Conservation (phyloP, 225 moss, liverwort and hornwort species). For the Marchantia polymorpha region DNA sequence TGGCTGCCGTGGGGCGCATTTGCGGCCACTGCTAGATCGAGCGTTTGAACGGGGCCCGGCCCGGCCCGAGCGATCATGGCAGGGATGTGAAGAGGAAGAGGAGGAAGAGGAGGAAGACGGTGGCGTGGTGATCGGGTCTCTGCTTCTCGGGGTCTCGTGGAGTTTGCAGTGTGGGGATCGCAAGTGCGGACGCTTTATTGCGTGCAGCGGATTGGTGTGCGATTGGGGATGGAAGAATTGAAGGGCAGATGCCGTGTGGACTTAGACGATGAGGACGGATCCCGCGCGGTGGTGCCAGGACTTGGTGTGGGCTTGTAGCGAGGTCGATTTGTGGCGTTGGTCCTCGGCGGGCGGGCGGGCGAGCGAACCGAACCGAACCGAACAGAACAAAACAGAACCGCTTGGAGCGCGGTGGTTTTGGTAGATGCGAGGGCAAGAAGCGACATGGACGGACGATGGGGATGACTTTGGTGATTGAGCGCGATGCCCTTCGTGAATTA, state of each 20-base stretch:
- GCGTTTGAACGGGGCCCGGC: conserved; percentile 10
- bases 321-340: neutral
- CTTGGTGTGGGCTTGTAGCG: neutral
- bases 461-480: neutral
- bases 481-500: neutral
- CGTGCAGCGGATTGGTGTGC: neutral
- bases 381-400: neutral
- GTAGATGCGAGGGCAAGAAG: neutral
- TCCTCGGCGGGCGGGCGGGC: neutral
- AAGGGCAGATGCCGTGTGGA: neutral
- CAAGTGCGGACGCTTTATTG: neutral
- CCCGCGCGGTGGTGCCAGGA: neutral
- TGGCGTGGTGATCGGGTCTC: conserved; percentile 1
- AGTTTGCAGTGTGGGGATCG: neutral
- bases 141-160: neutral
- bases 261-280: neutral
- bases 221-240: conserved; percentile 21
- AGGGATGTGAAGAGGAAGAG: neutral
- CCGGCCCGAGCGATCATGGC: conserved; percentile 1
- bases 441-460: neutral
- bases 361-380: neutral
- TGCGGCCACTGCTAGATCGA: neutral
- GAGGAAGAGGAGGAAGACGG: neutral
- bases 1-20: neutral
- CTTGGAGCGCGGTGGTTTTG: neutral